Percentiles rank a stretch among this genome's conserved stretches.
Evolutionary conservation across 2,329 filamentous ascomycete genomes (phyloP).

Genomic region (Fusarium humuli): DNA sequence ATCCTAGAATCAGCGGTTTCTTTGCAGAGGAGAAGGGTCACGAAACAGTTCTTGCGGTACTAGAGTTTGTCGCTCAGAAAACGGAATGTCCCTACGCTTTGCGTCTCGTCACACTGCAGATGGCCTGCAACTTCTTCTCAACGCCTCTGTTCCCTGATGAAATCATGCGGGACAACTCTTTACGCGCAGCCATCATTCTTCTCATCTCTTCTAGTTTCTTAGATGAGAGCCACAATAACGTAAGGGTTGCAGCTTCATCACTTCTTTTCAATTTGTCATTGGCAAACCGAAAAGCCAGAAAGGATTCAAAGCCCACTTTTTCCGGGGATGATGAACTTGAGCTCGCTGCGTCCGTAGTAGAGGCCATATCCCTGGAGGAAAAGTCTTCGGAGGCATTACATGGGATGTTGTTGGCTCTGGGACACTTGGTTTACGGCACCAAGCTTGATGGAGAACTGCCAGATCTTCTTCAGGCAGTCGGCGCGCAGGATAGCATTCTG

Average conservation of each 20-base stretch:
- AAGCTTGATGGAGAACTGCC: conserved; percentile 78
- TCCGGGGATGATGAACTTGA: conserved; percentile 81
- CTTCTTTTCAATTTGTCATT: conserved; percentile 85
- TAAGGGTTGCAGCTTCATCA: conserved; percentile 84
- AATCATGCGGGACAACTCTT: conserved; percentile 62
- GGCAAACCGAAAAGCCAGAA: conserved; percentile 74
- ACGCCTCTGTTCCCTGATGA: conserved; percentile 76
- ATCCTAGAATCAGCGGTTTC: conserved; percentile 82
- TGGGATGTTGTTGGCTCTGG: conserved; percentile 80
- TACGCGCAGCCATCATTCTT: conserved; percentile 71
- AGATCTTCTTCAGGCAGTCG: conserved; percentile 82
- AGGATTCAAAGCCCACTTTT: conserved; percentile 68
- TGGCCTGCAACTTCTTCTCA: conserved; percentile 86
- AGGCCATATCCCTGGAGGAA: conserved; percentile 72
- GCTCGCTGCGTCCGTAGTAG: conserved; percentile 81
- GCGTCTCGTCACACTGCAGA: conserved; percentile 84
- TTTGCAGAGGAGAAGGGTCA: conserved; percentile 81
- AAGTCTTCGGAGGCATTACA: conserved; percentile 77
- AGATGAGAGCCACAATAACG: conserved; percentile 77
- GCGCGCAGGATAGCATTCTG: conserved; percentile 73
- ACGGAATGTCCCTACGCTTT: conserved; percentile 79
- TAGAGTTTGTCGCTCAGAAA: conserved; percentile 69
- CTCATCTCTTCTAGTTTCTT: conserved; percentile 83
- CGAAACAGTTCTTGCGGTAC: conserved; percentile 70
- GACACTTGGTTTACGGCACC: conserved; percentile 78